These are phyloP conservation scores for Wickerhamiella dianesei DNA, from an alignment of 805 yeast genomes.

Conservation along the genomic window DNA sequence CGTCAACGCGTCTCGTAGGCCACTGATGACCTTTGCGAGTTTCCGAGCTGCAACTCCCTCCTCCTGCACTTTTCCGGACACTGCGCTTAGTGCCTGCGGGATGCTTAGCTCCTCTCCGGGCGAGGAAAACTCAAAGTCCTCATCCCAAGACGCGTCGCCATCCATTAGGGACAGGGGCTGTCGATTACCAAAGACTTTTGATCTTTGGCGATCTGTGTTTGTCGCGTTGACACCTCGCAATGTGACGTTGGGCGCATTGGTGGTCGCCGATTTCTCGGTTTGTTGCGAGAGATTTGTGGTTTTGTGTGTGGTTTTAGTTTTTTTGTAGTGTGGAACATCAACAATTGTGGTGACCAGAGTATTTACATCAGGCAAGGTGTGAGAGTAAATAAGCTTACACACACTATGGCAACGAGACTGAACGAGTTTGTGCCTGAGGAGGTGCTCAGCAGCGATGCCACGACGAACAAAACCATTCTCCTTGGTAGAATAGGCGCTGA, in stretches of 20 bases:
- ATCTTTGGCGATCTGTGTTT: background rate
- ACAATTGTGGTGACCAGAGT: no score
- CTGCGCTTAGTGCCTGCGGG: conserved; percentile 12
- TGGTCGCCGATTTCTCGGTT: no score
- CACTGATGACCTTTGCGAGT: conserved; percentile 13
- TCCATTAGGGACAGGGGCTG: conserved; percentile 1
- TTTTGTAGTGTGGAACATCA: no score
- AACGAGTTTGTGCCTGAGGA: conserved; percentile 33
- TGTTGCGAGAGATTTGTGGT: no score
- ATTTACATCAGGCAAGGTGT: no score
- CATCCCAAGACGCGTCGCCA: conserved; percentile 42
- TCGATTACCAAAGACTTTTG: background rate
- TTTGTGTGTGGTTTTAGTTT: no score
- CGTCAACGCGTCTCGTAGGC: conserved; percentile 11
- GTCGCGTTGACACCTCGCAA: no score
- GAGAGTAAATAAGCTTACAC: background rate
- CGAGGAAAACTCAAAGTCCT: conserved; percentile 32
- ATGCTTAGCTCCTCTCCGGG: conserved; percentile 15
- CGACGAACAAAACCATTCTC: conserved; percentile 48
- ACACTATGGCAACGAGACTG: conserved; percentile 11
- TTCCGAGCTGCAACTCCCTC: conserved; percentile 18
- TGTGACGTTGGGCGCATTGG: no score
- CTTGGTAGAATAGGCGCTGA: conserved; percentile 51
- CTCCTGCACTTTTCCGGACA: conserved; percentile 12
- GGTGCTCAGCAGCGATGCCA: conserved; percentile 44